A percentile compares a stretch with the other conserved stretches of the same genome.
phyloP scores from a whole-genome alignment of 2,329 filamentous ascomycete genomes.

The Neocatenulostroma microsporum region DNA sequence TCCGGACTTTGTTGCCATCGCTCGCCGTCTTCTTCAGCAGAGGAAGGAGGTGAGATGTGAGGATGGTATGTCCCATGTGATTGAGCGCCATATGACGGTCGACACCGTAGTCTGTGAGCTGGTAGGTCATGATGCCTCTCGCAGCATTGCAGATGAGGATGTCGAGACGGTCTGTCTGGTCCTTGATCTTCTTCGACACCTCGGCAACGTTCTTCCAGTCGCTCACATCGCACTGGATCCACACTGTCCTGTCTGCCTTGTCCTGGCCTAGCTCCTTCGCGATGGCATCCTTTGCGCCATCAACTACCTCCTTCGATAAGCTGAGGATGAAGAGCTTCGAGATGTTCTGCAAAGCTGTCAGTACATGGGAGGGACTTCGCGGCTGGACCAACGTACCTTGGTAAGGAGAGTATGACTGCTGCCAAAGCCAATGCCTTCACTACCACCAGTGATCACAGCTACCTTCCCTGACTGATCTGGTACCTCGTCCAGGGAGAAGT shows the following conservation, averaged over 20 bases:
- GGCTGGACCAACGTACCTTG: slow-evolving; percentile 1
- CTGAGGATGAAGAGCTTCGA: slow-evolving; percentile 58
- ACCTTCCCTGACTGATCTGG: slow-evolving; percentile 56
- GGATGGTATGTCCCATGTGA: slow-evolving; percentile 57
- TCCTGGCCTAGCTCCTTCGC: slow-evolving; percentile 50
- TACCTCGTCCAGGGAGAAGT: slow-evolving; percentile 36
- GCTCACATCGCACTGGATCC: slow-evolving; percentile 53
- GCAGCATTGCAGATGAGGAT: slow-evolving; percentile 59
- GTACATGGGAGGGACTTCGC: not conserved
- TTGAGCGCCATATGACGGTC: slow-evolving; percentile 62
- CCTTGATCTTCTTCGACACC: slow-evolving; percentile 44
- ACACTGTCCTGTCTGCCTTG: slow-evolving; percentile 46
- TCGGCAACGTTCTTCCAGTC: slow-evolving; percentile 47
- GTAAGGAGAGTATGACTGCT: slow-evolving; percentile 53
- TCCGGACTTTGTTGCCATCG: slow-evolving; percentile 49
- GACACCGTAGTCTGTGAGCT: slow-evolving; percentile 52
- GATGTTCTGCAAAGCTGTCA: slow-evolving; percentile 45
- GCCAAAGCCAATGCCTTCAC: slow-evolving; percentile 56
- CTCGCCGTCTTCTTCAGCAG: slow-evolving; percentile 55
- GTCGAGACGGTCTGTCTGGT: slow-evolving; percentile 43
- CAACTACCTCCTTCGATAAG: slow-evolving; percentile 44
- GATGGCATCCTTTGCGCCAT: slow-evolving; percentile 48
- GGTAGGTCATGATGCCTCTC: slow-evolving; percentile 58
- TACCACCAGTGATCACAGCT: slow-evolving; percentile 56
- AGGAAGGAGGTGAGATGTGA: slow-evolving; percentile 57